A percentile compares a stretch with the other conserved stretches of the same genome.
Evolutionary conservation across 139 green algal species (phyloP).

Genomic region (Astrephomene gubernaculifera): DNA sequence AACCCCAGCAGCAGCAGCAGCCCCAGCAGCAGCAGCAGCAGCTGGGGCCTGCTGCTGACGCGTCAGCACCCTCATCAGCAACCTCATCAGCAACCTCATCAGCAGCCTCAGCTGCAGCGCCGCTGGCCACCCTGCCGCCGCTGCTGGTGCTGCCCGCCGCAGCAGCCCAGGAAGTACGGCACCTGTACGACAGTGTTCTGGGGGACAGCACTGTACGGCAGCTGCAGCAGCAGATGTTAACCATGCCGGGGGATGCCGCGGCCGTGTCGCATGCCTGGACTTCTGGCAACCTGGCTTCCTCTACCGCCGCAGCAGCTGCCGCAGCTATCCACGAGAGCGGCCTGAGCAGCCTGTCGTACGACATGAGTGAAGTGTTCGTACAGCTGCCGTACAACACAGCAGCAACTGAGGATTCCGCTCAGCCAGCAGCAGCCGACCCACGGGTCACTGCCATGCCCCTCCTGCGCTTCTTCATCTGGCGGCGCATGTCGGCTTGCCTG

Average conservation of each 20-base stretch:
- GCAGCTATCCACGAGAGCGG: neutral
- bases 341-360: neutral
- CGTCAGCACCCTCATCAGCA: neutral
- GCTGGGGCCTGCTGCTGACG: too few species aligned
- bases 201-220: too few species aligned
- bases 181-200: neutral
- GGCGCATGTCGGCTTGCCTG: neutral
- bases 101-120: neutral
- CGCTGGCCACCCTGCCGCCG: neutral
- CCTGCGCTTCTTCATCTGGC: neutral
- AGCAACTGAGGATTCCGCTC: neutral
- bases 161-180: neutral
- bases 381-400: neutral
- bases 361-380: neutral
- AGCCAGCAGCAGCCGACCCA: neutral
- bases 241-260: neutral
- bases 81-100: too few species aligned
- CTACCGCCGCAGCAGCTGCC: neutral
- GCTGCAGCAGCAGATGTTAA: neutral
- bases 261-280: neutral
- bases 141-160: constrained; percentile 21
- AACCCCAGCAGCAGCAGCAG: too few species aligned
- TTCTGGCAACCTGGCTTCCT: too few species aligned
- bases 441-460: neutral
- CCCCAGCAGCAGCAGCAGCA: too few species aligned